Base-by-base conservation (phyloP, 352 stramenopile genomes). In the Nothophytophthora sp. region DNA sequence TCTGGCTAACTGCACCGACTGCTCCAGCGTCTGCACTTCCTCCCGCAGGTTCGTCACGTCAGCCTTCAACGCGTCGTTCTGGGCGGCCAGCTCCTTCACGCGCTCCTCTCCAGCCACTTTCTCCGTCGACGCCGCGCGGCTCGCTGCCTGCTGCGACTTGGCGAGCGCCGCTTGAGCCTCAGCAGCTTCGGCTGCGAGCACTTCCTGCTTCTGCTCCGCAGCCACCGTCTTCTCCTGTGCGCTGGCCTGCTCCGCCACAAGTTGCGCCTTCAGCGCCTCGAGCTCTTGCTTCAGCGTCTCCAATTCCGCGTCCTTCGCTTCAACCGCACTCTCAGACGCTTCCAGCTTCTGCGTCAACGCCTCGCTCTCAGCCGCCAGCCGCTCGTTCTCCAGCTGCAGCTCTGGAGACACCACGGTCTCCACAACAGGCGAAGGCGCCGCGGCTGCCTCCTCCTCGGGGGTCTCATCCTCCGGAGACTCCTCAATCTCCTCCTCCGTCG, bases 1-100 rank as follows among this genome's bases (percentile, higher is more conserved):
- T 29, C 85, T 74, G 7, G 79, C 75, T 20, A 70, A 50, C 28
- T 77, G 62, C 32, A 76, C 42, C 35, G 66, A 59, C 34, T 73
- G 45, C 50, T 84, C 52, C 12, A 88, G 63, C 34, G 66, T 66
- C 47, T 73, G 57, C 11, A 83, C 50, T 22, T 79, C 55, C 33
- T 78, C 63, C 22, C 69, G 57, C 30, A 84, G 28, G 28, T 38
- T 67, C 12, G 28, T 54, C 24, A 84, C 34, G 49, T 84, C 60
- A 13, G 39, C 16, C 33, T 64, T 65, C 16, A 72, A 38, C 13
- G 51, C 51, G 23, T 67, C 48, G 42, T 78, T 63, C 41, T 66
- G 53, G 6, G 36, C 25, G 0, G 40, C 35, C 27, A 76, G 29
- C 41, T 70, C 53, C 33, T 69, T 50, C 27, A 68, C 15, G 34